Conservation (phyloP, 306 rosid genomes). For the peach (Prunus persica) region Prunus_persica_NCBIv2 NC_034009.1:39326501-39327000, state of each 20-base stretch:
- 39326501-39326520: not conserved
- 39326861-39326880: constrained; percentile 74
- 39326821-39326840: constrained; percentile 74
- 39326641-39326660: constrained; percentile 84
- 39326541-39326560: not conserved
- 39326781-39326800: not conserved
- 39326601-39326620: constrained; percentile 59
- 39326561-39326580: not conserved
- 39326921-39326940: constrained; percentile 6
- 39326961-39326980: not conserved
- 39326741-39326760: not conserved
- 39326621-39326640: constrained; percentile 82
- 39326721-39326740: not conserved
- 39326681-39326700: constrained; percentile 4
- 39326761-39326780: not conserved
- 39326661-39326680: constrained; percentile 76
- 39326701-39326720: not conserved
- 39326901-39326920: constrained; percentile 3
- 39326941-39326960: constrained; percentile 9
- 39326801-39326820: not conserved
- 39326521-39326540: not conserved
- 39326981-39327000: constrained; percentile 65
- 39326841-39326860: constrained; percentile 71
- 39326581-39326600: constrained; percentile 19
- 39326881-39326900: constrained; percentile 83